These are phyloP conservation scores for Adansonia rubrostipa DNA, from an alignment of 441 rosid genomes.

Conservation along the genomic window DNA sequence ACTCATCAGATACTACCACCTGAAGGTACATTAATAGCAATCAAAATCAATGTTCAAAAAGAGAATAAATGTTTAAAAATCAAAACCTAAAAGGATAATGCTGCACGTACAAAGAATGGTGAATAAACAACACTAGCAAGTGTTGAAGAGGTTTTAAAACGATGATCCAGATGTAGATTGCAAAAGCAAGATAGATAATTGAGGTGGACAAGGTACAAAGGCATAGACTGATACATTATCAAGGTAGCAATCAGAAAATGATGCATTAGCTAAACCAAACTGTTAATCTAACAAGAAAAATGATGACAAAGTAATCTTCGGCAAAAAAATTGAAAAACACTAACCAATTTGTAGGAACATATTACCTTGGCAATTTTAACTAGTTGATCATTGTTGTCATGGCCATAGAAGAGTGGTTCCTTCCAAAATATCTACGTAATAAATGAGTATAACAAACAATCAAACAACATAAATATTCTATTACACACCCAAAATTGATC, in stretches of 20 bases:
- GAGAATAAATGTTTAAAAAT: not conserved
- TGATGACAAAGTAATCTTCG: not conserved
- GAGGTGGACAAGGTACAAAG: conserved; percentile 1
- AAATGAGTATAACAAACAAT: conserved; percentile 41
- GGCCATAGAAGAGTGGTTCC: conserved; percentile 96
- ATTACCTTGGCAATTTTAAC: conserved; percentile 94
- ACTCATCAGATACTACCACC: conserved; percentile 94
- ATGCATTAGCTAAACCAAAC: not conserved
- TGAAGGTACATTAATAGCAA: conserved; percentile 37
- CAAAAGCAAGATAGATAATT: not conserved
- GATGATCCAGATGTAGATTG: not conserved
- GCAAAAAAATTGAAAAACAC: not conserved
- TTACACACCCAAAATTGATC: not conserved
- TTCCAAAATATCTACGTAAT: conserved; percentile 76
- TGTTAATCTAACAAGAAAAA: conserved; percentile 4
- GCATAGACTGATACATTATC: not conserved
- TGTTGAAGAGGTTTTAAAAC: conserved; percentile 3
- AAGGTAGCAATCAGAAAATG: not conserved
- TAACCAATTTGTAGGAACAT: not conserved
- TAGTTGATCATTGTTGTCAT: conserved; percentile 96
- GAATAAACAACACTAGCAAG: not conserved
- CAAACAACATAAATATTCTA: conserved; percentile 27
- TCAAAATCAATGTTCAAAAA: not conserved
- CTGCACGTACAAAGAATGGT: not conserved
- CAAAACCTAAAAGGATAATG: not conserved